Base-by-base conservation (phyloP, 2,329 filamentous ascomycete species). In the Aureobasidium mangrovei region DNA sequence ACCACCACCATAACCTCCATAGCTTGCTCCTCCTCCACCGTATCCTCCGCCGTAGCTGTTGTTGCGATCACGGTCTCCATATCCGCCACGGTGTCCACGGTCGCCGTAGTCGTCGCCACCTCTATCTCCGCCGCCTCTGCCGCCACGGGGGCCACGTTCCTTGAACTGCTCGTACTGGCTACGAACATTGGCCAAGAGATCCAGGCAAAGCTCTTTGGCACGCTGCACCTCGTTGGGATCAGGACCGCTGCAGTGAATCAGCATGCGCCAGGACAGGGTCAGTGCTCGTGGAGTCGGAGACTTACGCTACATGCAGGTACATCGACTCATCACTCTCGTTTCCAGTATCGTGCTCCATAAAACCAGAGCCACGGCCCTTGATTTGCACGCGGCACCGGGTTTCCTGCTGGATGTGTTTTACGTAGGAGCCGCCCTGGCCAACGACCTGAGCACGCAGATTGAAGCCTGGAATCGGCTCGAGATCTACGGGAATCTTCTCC, bases 361-460 rank as follows among this genome's bases (percentile, higher is more conserved):
- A 98, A 10, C 93, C 93, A 52, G 91, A 97, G 38, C 91, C 91
- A 59, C 88, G 88, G 18, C 93, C 93, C 69, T 98, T 98, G 74
- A 98, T 98, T 70, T 98, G 93, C 28, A 98, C 93, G 62, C 91
- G 88, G 69, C 93, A 97, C 58, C 88, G 81, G 10, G 93, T 97
- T 71, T 95, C 90, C 67, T 91, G 84, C 71, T 97, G 93, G 60
- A 98, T 97, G 67, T 96, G 91, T 72, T 98, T 98, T 58, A 98
- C 93, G 67, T 97, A 96, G 41, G 88, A 86, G 57, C 93, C 93
- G 32, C 90, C 90, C 62, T 91, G 87, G 47, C 93, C 93, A 53
- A 98, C 93, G 44, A 98, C 91, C 68, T 97, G 91, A 51, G 93
- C 93, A 59, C 93, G 86, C 45, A 98, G 77, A 66, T 98, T 98